Percentiles rank a stretch among this genome's conserved stretches.
Evolutionary conservation across 1,284 basidiomycete genomes (phyloP).

Genomic region (Coriolopsis trogii): DNA sequence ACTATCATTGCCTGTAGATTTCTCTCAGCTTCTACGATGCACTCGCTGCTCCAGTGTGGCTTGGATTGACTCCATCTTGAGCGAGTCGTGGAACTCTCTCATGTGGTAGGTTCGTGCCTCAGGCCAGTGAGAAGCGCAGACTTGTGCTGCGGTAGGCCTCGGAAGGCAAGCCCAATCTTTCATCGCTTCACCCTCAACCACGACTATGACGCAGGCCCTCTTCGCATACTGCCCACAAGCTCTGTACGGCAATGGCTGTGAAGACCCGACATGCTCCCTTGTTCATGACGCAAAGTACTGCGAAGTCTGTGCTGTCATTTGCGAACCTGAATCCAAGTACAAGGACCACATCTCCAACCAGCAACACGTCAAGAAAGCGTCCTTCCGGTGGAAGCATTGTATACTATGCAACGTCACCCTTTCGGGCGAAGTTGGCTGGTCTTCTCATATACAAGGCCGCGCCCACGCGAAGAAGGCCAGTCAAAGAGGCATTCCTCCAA

Average conservation of each 20-base stretch:
- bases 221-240: conserved; percentile 1
- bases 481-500: neutral
- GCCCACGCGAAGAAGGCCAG: neutral
- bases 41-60: no score
- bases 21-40: no score
- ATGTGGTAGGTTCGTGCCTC: no score
- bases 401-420: neutral
- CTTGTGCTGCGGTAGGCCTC: no score
- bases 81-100: no score
- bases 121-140: no score
- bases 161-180: no score
- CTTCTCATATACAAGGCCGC: neutral
- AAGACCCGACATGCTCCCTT: neutral
- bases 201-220: neutral
- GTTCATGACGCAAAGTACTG: conserved; percentile 2
- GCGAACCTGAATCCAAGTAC: neutral
- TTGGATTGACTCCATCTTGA: no score
- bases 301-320: conserved; percentile 2
- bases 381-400: conserved; percentile 1
- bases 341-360: conserved; percentile 48
- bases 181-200: no score
- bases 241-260: conserved; percentile 1
- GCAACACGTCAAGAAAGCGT: conserved; percentile 39
- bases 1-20: no score
- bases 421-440: neutral